Percentiles rank a stretch among this genome's conserved stretches.
Evolutionary conservation across 768 basidiomycete genomes (phyloP).

Genomic region (Sarcomyxa edulis): DNA sequence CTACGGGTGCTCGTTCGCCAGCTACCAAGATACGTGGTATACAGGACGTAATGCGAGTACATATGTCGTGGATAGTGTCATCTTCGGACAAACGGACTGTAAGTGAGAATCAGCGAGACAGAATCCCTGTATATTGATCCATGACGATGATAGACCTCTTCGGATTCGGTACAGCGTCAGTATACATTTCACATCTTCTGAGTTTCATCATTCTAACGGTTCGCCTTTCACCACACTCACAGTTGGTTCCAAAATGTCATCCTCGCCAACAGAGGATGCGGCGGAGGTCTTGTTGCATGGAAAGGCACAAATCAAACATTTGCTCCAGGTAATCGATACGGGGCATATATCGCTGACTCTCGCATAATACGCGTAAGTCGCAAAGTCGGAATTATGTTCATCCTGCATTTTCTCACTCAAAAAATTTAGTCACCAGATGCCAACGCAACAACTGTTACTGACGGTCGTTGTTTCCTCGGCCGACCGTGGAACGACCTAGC

Average conservation of each 20-base stretch:
- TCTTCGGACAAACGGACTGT: conserved; percentile 66
- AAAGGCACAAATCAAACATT: conserved; percentile 50
- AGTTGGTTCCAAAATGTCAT: conserved; percentile 59
- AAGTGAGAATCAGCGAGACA: conserved; percentile 13
- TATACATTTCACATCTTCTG: background rate
- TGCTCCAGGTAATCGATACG: conserved; percentile 45
- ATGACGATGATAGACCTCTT: conserved; percentile 39
- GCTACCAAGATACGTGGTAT: conserved; percentile 65
- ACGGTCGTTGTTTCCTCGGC: conserved; percentile 44
- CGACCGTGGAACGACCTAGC: conserved; percentile 64
- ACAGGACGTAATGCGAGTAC: conserved; percentile 54
- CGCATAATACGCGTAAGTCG: conserved; percentile 46
- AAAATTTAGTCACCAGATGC: conserved; percentile 50
- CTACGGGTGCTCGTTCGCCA: conserved; percentile 56
- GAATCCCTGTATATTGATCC: background rate
- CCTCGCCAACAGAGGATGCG: conserved; percentile 59
- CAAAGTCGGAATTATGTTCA: background rate
- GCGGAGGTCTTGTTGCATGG: conserved; percentile 65
- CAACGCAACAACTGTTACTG: conserved; percentile 40
- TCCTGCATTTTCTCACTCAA: background rate
- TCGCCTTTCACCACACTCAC: background rate
- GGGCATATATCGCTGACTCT: conserved; percentile 52
- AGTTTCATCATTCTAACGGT: background rate
- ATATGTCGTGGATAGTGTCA: conserved; percentile 55
- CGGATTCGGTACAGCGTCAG: conserved; percentile 57